Base-by-base conservation (phyloP, 139 green algal species). In the Pseudopediastrum boryanum region DNA sequence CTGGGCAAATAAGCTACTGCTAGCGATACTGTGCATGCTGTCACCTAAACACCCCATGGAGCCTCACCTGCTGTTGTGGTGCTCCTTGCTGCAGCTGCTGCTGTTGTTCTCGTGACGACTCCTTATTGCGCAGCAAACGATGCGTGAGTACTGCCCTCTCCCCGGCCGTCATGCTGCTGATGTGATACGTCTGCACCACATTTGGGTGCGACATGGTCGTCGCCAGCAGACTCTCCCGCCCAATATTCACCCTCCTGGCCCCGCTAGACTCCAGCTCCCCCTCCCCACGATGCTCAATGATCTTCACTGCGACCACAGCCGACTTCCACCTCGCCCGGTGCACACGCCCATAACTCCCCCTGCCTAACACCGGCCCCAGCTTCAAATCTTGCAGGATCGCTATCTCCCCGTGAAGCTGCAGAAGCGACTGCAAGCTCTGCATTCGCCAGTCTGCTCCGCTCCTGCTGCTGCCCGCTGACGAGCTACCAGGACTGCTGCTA, bases 161-260 rank as follows among this genome's bases (percentile, higher is more conserved):
- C 31, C 52, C 51, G 10, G 56, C 50, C 16, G 36, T 78, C 54
- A 78, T 69, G 42, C 54, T 78, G 27, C 54, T 70, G 56, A 78
- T 78, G 71, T 78, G 71, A 31, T 70, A 78, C 9, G 71, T 78
- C 39, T 78, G 71, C 23, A 78, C 71, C 51, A 78, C 71, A 29
- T 78, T 78, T 36, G 71, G 71, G n/a, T 78, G 71, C 44, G 35
- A 33, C 6, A 78, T 78, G 71, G 12, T 68, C 4, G 71, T 78
- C 4, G 71, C 71, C 51, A 78, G 41, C 52, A 56, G 19, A 7
- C 33, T 33, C 71, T 78, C 71, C 21, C 71, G n/a, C 25, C 71
- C 52, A 9, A 62, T 43, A 31, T 52, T 78, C 52, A 78, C 67
- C 35, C 59, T 43, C 71, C 67, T 78, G 51, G 39, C 50, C 6